A percentile compares a stretch with the other conserved stretches of the same genome.
phyloP scores from a whole-genome alignment of 495 filamentous ascomycete genomes.

The Poronia punctata region DNA sequence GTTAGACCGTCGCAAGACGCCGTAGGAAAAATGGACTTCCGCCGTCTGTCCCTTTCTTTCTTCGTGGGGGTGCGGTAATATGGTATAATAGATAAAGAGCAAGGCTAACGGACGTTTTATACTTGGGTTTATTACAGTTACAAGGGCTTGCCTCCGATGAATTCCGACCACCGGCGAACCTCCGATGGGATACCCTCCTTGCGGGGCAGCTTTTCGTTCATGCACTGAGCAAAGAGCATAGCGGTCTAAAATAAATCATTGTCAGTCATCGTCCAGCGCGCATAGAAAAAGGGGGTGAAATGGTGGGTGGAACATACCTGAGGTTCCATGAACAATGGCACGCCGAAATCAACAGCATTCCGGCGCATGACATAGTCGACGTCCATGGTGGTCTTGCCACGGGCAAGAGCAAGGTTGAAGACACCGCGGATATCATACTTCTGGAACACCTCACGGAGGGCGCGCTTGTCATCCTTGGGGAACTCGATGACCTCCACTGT shows the following conservation, averaged over 20 bases:
- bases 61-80: too few relatives aligned
- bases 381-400: slow-evolving; percentile 78
- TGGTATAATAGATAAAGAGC: not conserved
- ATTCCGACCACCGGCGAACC: slow-evolving; percentile 90
- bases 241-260: slow-evolving; percentile 61
- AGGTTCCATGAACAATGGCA: slow-evolving; percentile 97
- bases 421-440: slow-evolving; percentile 94
- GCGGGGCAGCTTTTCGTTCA: slow-evolving; percentile 88
- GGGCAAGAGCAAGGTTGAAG: slow-evolving; percentile 84
- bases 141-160: slow-evolving; percentile 84
- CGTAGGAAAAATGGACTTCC: too few relatives aligned
- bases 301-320: slow-evolving; percentile 78
- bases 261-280: slow-evolving; percentile 17
- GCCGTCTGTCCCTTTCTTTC: too few relatives aligned
- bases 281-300: not conserved
- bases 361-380: slow-evolving; percentile 98
- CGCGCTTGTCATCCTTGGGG: slow-evolving; percentile 92
- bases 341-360: slow-evolving; percentile 96
- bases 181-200: slow-evolving; percentile 77
- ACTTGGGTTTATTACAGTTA: slow-evolving; percentile 38
- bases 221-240: slow-evolving; percentile 88
- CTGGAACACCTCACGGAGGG: slow-evolving; percentile 89
- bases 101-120: not conserved
- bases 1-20: too few relatives aligned
- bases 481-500: slow-evolving; percentile 91